Base-by-base conservation (phyloP, 495 filamentous ascomycete genomes). In the Penicillium egyptiacum region DNA sequence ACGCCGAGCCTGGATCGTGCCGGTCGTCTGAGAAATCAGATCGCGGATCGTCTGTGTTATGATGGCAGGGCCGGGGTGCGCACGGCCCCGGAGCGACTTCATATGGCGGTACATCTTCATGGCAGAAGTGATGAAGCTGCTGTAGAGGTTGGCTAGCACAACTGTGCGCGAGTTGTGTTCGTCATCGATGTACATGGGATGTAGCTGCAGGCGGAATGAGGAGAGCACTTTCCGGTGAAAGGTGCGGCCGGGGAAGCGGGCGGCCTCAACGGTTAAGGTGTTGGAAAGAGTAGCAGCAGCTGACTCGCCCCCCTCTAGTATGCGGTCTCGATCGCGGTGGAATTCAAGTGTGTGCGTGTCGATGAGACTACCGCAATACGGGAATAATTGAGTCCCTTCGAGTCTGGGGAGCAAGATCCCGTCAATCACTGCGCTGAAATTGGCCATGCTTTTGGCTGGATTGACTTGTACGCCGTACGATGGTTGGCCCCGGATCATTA, bases 121-220 rank as follows among this genome's bases (percentile, higher is more conserved):
- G 2, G 90, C 92, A 4, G 87, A 80, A 56, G 92, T 90, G 30
- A 80, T 54, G 56, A 96, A 92, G 37, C 83, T 86, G 5, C 83
- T 74, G 67, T 92, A 86, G 14, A 95, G 71, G 62, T 93, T 96
- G 6, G 70, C 69, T 4, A 95, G 73, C 4, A 93, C 89, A 0
- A 83, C 88, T 1, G 63, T 44, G 2, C 81, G 62, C 6, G 85
- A 84, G 67, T 97, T 98, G 73, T 92, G 87, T 5, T 76, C 72
- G 4, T 89, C 90, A 66, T 96, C 92, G 55, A 94, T 86, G 69
- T 93, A 92, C 88, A 96, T 95, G 30, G 86, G 79, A 61, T 95
- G 88, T 52, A 89, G 84, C 60, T 94, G 90, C 43, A 92, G 86
- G 66, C 94, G 92, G 76, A 97, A 90, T 0, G 87, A 74, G 51